phyloP scores from a whole-genome alignment of 2,329 filamentous ascomycete genomes.

The Verticillium longisporum region DNA sequence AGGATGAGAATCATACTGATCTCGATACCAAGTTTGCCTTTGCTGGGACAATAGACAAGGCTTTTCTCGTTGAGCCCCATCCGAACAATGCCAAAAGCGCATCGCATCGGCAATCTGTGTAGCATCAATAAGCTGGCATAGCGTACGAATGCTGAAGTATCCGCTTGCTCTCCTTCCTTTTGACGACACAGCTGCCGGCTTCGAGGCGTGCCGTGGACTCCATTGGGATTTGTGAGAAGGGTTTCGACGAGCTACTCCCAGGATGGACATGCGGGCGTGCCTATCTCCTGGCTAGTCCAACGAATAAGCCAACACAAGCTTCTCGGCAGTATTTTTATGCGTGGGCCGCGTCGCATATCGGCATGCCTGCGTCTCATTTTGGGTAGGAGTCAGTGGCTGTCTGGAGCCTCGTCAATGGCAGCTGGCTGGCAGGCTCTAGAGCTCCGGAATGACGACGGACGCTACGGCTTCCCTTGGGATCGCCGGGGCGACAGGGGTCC shows the following conservation, averaged over 20 bases:
- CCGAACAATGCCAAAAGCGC: no score
- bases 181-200: no score
- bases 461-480: not conserved
- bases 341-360: not conserved
- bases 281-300: not conserved
- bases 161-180: no score
- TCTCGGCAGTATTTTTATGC: not conserved
- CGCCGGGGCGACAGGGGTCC: not conserved
- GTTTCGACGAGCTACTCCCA: not conserved
- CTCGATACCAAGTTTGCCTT: no score
- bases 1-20: no score
- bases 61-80: no score
- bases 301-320: not conserved
- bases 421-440: not conserved
- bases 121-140: no score
- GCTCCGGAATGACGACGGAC: not conserved
- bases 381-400: not conserved
- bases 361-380: not conserved
- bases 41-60: no score
- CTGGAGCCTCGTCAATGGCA: not conserved
- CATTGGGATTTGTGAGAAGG: not conserved
- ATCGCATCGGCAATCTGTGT: no score
- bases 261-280: not conserved
- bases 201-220: no score
- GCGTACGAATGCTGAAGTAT: no score